Evolutionary conservation across 257 asterid genomes (phyloP), one percentile per base, ranked within the genome.

Genomic region (Orobanche coerulescens): DNA sequence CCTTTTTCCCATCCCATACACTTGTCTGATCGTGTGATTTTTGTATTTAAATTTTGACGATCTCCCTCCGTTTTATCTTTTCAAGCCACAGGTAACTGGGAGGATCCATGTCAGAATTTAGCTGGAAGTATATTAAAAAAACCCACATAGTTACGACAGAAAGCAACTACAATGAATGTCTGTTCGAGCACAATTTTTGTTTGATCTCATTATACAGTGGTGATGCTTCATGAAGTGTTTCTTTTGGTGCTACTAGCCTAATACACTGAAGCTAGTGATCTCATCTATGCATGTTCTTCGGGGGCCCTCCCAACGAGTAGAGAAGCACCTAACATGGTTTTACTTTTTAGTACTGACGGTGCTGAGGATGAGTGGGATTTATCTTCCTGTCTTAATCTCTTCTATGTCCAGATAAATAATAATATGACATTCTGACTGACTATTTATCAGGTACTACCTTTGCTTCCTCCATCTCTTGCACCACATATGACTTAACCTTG

Each of bases 291-390:
- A 65, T 42, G 50, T 42, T 50, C 24, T 37, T 3, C 7, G 36
- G 51, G 65, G 65, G 2, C 65, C 66, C 66, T 46, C 64, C 62
- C 65, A 71, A 66, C 61, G n/a, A 30, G 5, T 46, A 60, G 55
- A 67, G 59, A 46, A 61, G 70, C 69, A 66, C 47, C 49, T 52
- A 53, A 39, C 54, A 30, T 30, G 5, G 7, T 3, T 30, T 2
- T 30, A 30, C 36, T n/a, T 3, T 30, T n/a, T n/a, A n/a, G n/a
- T n/a, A n/a, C n/a, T n/a, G n/a, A n/a, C n/a, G n/a, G n/a, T n/a
- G 19, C 28, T 56, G 37, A 46, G 49, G 53, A 56, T 71, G 33
- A 42, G 68, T 42, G 56, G 48, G 23, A n/a, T n/a, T n/a, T 19
- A 37, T 42, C 22, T 24, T 65, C 30, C 47, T 62, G 59, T 44